Evolutionary conservation across 2,329 filamentous ascomycete genomes (phyloP).

Genomic region (Aspergillus calidoustus): DNA sequence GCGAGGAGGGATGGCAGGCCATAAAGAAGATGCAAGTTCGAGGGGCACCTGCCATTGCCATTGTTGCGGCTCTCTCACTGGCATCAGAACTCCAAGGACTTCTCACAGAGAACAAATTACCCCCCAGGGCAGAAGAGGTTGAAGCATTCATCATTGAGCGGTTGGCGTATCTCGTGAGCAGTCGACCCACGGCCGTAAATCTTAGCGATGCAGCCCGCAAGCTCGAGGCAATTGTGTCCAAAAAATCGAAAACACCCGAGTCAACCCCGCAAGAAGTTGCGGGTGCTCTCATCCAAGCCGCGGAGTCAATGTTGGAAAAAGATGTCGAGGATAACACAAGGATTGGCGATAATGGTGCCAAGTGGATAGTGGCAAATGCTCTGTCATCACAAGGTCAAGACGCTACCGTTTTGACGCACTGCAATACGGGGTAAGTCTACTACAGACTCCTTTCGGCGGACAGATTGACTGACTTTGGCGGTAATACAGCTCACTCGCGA

Average conservation of each 20-base stretch:
- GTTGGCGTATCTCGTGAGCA: conserved; percentile 84
- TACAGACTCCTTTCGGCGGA: not conserved
- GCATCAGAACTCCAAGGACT: conserved; percentile 76
- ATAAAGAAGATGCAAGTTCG: conserved; percentile 69
- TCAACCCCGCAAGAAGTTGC: conserved; percentile 57
- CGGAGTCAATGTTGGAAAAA: conserved; percentile 83
- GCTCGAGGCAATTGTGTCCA: conserved; percentile 68
- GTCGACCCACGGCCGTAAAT: conserved; percentile 92
- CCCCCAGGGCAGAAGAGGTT: conserved; percentile 64
- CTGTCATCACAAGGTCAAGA: conserved; percentile 55
- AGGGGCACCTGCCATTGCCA: conserved; percentile 92
- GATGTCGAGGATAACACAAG: conserved; percentile 85
- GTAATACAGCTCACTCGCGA: conserved; percentile 76
- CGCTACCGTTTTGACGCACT: conserved; percentile 91
- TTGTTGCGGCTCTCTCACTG: conserved; percentile 88
- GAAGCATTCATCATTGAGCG: conserved; percentile 71
- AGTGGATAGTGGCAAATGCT: conserved; percentile 73
- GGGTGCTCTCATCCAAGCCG: conserved; percentile 73
- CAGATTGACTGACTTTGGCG: not conserved
- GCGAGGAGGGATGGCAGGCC: conserved; percentile 67
- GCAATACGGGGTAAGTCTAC: conserved; percentile 80
- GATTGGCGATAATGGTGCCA: conserved; percentile 81
- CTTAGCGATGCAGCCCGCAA: conserved; percentile 86
- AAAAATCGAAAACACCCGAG: conserved; percentile 42
- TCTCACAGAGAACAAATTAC: conserved; percentile 41